These are phyloP conservation scores for Geotrichum macrosporum DNA, from an alignment of 1,139 yeast genomes.

Conservation along the genomic window DNA sequence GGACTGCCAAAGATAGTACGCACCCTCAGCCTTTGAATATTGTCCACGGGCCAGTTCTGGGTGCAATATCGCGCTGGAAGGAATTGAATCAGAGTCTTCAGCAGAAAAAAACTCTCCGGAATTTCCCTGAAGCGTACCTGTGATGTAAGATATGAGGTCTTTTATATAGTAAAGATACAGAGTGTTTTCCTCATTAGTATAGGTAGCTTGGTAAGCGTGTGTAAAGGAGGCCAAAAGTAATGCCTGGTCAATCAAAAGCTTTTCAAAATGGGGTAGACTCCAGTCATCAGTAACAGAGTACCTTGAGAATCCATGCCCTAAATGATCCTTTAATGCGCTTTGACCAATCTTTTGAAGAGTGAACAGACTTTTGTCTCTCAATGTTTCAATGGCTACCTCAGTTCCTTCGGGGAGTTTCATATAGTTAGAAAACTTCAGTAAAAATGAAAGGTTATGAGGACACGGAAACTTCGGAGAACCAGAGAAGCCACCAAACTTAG, in stretches of 20 bases:
- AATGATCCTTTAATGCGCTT: slow-evolving; percentile 41
- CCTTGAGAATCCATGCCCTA: slow-evolving; percentile 40
- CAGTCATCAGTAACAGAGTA: slow-evolving; percentile 43
- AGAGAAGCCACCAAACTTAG: slow-evolving; percentile 37
- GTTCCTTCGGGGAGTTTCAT: slow-evolving; percentile 16
- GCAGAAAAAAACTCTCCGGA: slow-evolving; percentile 37
- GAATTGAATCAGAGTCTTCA: slow-evolving; percentile 38
- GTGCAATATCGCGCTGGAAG: slow-evolving; percentile 12
- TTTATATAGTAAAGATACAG: slow-evolving; percentile 25
- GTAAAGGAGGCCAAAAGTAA: slow-evolving; percentile 36
- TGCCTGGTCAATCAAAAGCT: slow-evolving; percentile 41
- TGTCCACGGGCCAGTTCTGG: slow-evolving; percentile 9
- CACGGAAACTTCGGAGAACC: slow-evolving; percentile 40
- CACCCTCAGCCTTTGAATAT: slow-evolving; percentile 35
- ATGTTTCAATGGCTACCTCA: not conserved
- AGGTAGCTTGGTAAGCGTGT: slow-evolving; percentile 30
- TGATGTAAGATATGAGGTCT: slow-evolving; percentile 34
- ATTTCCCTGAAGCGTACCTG: slow-evolving; percentile 29
- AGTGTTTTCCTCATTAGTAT: slow-evolving; percentile 11
- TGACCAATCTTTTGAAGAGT: slow-evolving; percentile 35
- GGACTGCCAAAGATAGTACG: slow-evolving; percentile 39
- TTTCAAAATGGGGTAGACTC: slow-evolving; percentile 42
- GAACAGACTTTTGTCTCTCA: slow-evolving; percentile 17
- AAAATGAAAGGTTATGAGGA: slow-evolving; percentile 35
- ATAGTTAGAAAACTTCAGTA: slow-evolving; percentile 28